A percentile compares a stretch with the other conserved stretches of the same genome.
phyloP scores from a whole-genome alignment of 2,329 filamentous ascomycete species.

The Cordyceps fumosorosea region DNA sequence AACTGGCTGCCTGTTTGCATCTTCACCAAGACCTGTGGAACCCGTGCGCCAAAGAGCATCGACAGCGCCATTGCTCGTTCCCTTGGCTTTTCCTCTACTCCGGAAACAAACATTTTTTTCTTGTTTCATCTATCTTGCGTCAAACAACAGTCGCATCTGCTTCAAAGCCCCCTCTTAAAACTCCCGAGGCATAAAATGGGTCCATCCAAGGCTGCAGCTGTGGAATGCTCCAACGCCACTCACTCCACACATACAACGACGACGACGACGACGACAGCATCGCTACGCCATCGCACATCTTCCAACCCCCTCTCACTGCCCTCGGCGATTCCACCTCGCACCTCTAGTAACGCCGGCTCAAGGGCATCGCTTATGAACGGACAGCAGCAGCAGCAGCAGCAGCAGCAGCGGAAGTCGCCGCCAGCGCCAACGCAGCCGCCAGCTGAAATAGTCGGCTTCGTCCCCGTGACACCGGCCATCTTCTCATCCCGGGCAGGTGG shows the following conservation, averaged over 20 bases:
- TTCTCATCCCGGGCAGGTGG: conserved; percentile 13
- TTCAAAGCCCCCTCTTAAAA: no score
- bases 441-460: neutral
- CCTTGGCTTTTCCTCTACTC: neutral
- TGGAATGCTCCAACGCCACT: conserved; percentile 1
- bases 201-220: neutral
- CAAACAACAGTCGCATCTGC: neutral
- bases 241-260: neutral
- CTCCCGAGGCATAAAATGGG: neutral
- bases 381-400: neutral
- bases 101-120: neutral
- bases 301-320: conserved; percentile 42
- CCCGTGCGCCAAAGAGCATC: no score
- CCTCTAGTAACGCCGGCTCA: conserved; percentile 45
- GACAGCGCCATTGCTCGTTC: no score
- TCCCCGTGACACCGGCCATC: conserved; percentile 10
- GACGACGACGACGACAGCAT: neutral
- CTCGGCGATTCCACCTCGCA: conserved; percentile 65
- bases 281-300: neutral
- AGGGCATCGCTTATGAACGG: neutral
- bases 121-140: neutral
- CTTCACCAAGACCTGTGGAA: no score
- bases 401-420: neutral
- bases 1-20: no score
- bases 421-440: neutral